Percentiles rank a stretch among this genome's conserved stretches.
These are phyloP conservation scores for Globisporangium echinulatum DNA, from an alignment of 352 stramenopile species.

Conservation along the genomic window DNA sequence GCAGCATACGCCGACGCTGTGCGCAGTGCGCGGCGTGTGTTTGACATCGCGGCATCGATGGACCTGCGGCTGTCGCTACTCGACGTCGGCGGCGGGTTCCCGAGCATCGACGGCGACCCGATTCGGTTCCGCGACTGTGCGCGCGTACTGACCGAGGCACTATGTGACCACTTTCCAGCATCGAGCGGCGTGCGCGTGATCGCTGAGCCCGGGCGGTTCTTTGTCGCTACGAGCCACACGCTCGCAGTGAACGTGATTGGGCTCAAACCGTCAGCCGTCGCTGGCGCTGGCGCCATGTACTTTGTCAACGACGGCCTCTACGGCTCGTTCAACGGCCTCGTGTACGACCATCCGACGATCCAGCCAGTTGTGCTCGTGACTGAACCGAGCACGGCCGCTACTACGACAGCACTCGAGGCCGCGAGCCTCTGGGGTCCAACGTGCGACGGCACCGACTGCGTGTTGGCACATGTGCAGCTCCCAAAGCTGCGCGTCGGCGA, in stretches of 20 bases:
- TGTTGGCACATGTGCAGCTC: conserved; percentile 87
- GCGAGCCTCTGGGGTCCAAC: conserved; percentile 92
- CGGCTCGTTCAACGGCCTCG: conserved; percentile 95
- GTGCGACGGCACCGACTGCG: conserved; percentile 94
- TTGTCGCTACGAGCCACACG: conserved; percentile 88
- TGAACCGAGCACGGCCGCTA: conserved; percentile 7
- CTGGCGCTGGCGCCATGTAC: conserved; percentile 82
- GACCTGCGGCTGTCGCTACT: conserved; percentile 86
- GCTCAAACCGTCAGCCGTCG: conserved; percentile 48
- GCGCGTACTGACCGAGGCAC: conserved; percentile 50
- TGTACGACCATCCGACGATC: conserved; percentile 93
- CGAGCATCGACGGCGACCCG: conserved; percentile 63
- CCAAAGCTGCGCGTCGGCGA: conserved; percentile 90
- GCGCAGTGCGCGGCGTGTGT: conserved; percentile 72
- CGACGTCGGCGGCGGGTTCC: conserved; percentile 94
- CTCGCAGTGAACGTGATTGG: conserved; percentile 91
- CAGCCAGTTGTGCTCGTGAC: conserved; percentile 69
- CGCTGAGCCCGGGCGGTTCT: conserved; percentile 93
- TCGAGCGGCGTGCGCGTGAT: conserved; percentile 84
- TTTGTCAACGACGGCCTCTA: conserved; percentile 97
- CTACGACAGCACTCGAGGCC: neutral
- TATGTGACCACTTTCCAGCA: conserved; percentile 65
- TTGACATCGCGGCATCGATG: conserved; percentile 84
- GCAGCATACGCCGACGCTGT: conserved; percentile 88
- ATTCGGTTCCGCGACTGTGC: conserved; percentile 82